Evolutionary conservation across 805 yeast species (phyloP).

Genomic region (Barnettozyma wickerhamii): DNA sequence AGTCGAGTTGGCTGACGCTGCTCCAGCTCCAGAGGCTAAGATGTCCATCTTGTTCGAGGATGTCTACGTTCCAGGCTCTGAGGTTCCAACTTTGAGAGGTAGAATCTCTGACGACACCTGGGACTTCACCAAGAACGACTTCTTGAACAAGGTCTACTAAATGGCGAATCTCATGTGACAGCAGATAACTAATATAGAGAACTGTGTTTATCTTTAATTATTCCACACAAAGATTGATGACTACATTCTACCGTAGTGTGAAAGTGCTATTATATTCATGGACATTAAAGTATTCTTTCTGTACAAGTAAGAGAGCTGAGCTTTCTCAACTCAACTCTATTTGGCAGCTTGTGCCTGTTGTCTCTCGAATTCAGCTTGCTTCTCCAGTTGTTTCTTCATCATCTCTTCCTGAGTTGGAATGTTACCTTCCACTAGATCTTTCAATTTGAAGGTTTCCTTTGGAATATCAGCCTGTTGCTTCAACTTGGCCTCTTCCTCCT

Average conservation of each 20-base stretch:
- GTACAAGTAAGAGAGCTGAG: background rate
- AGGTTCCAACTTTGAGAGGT: constrained; percentile 90
- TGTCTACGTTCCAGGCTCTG: constrained; percentile 92
- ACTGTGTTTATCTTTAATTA: constrained; percentile 1
- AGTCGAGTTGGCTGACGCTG: constrained; percentile 87
- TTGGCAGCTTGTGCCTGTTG: constrained; percentile 10
- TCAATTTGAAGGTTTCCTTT: constrained; percentile 77
- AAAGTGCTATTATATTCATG: background rate
- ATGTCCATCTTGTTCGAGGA: constrained; percentile 94
- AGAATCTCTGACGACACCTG: constrained; percentile 95
- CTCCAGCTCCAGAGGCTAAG: constrained; percentile 94
- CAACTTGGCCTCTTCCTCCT: constrained; percentile 69
- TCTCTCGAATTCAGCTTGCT: constrained; percentile 34
- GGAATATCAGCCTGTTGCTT: constrained; percentile 72
- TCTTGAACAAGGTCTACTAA: constrained; percentile 32
- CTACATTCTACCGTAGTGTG: background rate
- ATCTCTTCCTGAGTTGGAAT: constrained; percentile 70
- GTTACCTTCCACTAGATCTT: constrained; percentile 81
- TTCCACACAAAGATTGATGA: constrained; percentile 2
- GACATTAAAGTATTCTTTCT: background rate
- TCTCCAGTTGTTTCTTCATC: constrained; percentile 38
- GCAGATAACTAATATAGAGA: background rate
- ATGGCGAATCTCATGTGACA: background rate
- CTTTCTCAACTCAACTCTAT: constrained; percentile 2
- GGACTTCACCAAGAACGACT: constrained; percentile 55